A percentile compares a stretch with the other conserved stretches of the same genome.
These are phyloP conservation scores for Sparassis latifolia DNA, from an alignment of 1,284 basidiomycete genomes.

Conservation along the genomic window DNA sequence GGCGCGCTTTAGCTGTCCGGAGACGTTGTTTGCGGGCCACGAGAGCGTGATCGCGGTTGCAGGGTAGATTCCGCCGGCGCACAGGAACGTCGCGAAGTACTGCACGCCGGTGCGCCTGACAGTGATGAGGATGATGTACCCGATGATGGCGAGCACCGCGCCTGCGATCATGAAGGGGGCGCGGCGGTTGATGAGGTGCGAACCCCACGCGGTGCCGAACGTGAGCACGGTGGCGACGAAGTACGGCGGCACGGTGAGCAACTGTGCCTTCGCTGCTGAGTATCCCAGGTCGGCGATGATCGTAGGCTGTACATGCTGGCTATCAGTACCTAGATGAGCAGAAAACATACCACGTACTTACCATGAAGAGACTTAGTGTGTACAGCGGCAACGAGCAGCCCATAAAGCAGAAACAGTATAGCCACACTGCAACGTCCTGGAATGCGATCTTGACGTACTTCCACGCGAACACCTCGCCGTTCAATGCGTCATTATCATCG, in stretches of 20 bases:
- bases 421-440: conserved; percentile 33
- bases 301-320: conserved; percentile 35
- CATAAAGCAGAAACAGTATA: conserved; percentile 61
- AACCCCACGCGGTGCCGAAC: conserved; percentile 19
- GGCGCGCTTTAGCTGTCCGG: conserved; percentile 64
- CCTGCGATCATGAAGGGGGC: conserved; percentile 53
- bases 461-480: conserved; percentile 18
- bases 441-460: conserved; percentile 16
- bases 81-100: conserved; percentile 12
- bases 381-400: conserved; percentile 55
- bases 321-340: not conserved
- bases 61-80: conserved; percentile 39
- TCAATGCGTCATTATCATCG: conserved; percentile 16
- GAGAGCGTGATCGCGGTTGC: conserved; percentile 32
- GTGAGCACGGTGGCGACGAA: conserved; percentile 44
- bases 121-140: conserved; percentile 55
- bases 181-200: conserved; percentile 35
- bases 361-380: conserved; percentile 18
- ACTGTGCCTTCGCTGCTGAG: conserved; percentile 48
- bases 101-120: conserved; percentile 27
- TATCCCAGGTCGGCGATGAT: conserved; percentile 41
- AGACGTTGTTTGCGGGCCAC: conserved; percentile 70
- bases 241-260: conserved; percentile 34
- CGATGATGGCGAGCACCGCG: conserved; percentile 50
- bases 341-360: not conserved